phyloP scores from a whole-genome alignment of 2,329 filamentous ascomycete genomes.

The Colletotrichum sp. region DNA sequence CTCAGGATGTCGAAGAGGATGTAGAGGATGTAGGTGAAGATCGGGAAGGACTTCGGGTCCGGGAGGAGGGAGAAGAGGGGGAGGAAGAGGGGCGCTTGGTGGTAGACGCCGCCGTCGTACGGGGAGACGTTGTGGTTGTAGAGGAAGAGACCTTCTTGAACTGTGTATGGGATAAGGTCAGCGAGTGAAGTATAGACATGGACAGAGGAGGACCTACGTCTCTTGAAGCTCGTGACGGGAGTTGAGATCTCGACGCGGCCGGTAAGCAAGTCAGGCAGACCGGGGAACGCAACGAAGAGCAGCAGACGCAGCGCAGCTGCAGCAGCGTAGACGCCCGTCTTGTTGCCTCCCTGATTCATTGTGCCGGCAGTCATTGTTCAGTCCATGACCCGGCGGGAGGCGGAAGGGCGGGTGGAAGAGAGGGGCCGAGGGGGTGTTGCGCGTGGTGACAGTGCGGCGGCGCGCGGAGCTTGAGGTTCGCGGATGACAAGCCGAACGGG shows the following conservation, averaged over 20 bases:
- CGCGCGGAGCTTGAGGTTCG: background rate
- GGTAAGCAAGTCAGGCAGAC: constrained; percentile 82
- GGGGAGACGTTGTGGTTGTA: constrained; percentile 97
- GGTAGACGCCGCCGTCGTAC: constrained; percentile 88
- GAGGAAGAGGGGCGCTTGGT: constrained; percentile 86
- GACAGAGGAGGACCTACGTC: constrained; percentile 64
- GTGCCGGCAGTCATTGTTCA: constrained; percentile 23
- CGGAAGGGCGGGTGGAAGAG: background rate
- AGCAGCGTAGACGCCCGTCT: constrained; percentile 68
- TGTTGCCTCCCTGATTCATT: constrained; percentile 44
- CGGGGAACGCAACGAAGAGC: constrained; percentile 82
- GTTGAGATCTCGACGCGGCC: constrained; percentile 96
- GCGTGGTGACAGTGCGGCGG: background rate
- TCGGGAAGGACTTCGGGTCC: constrained; percentile 66
- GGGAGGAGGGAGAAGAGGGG: constrained; percentile 91
- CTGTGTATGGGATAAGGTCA: constrained; percentile 44
- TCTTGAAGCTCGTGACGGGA: constrained; percentile 96
- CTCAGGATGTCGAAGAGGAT: constrained; percentile 81
- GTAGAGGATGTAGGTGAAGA: constrained; percentile 82
- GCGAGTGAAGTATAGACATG: background rate
- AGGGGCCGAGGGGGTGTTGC: background rate
- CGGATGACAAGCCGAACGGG: background rate
- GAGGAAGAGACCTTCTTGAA: constrained; percentile 95
- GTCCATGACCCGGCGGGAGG: constrained; percentile 19
- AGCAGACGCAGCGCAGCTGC: constrained; percentile 81